Percentiles rank a stretch among this genome's conserved stretches.
phyloP scores from a whole-genome alignment of 306 rosid genomes.

The Prunus mira region DNA sequence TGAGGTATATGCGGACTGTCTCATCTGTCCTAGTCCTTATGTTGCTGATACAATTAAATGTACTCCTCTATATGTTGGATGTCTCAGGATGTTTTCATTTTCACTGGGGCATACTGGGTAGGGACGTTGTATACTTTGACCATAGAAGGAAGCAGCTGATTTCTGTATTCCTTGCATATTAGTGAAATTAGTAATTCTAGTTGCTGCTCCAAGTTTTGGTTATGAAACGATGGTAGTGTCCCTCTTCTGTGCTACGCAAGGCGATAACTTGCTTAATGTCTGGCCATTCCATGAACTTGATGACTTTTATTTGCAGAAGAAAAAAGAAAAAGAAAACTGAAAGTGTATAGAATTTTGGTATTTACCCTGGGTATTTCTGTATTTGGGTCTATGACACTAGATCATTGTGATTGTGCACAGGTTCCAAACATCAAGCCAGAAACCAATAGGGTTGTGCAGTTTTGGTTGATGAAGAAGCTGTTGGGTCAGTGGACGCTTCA shows the following conservation, averaged over 20 bases:
- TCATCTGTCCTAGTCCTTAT: not conserved
- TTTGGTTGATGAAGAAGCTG: conserved; percentile 75
- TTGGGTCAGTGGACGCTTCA: conserved; percentile 45
- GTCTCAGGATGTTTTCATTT: not conserved
- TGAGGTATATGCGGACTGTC: conserved; percentile 39
- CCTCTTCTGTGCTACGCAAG: too few relatives aligned
- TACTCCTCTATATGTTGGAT: not conserved
- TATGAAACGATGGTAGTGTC: too few relatives aligned
- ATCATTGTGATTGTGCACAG: conserved; percentile 21
- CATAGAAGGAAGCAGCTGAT: not conserved
- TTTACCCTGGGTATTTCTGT: not conserved
- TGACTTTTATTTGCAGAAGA: not conserved
- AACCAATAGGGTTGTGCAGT: conserved; percentile 36
- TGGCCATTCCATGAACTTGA: not conserved
- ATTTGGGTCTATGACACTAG: conserved; percentile 7
- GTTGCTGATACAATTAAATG: not conserved
- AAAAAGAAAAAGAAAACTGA: not conserved
- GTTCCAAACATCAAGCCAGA: conserved; percentile 48
- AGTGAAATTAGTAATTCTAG: not conserved
- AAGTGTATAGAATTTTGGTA: not conserved
- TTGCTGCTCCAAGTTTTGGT: not conserved
- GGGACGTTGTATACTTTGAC: not conserved
- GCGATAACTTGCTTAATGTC: not conserved
- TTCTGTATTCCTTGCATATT: not conserved
- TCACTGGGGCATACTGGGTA: not conserved